Percentiles rank a stretch among this genome's conserved stretches.
Conservation (phyloP, 2,329 filamentous ascomycete species). For the Fusarium foetens region DNA sequence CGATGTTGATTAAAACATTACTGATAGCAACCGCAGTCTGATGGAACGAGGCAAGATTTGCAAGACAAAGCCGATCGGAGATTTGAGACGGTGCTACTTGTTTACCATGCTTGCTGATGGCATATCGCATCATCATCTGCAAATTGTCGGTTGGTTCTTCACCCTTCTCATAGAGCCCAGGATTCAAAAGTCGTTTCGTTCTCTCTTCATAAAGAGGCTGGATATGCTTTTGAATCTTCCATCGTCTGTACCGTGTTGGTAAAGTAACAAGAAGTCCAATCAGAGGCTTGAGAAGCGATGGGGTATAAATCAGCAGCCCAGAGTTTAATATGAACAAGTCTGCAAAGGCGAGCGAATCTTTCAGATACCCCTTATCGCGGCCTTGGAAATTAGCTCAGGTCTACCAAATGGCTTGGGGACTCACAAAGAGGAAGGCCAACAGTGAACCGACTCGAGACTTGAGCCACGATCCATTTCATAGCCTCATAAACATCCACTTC, state of each 20-base stretch:
- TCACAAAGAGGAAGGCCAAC: conserved; percentile 48
- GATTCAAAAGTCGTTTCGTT: neutral
- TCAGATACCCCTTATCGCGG: conserved; percentile 49
- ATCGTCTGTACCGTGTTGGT: conserved; percentile 28
- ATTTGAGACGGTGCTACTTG: conserved; percentile 44
- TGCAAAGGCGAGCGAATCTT: conserved; percentile 44
- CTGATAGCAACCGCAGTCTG: conserved; percentile 54
- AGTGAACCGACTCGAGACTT: conserved; percentile 47
- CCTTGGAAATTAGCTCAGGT: conserved; percentile 19
- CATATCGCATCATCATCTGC: conserved; percentile 37
- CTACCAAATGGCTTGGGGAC: neutral
- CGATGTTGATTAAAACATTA: conserved; percentile 53
- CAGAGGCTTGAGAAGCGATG: conserved; percentile 47
- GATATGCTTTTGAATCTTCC: conserved; percentile 29
- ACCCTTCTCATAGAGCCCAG: neutral
- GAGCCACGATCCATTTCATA: conserved; percentile 46
- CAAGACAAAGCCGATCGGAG: conserved; percentile 30
- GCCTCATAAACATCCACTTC: conserved; percentile 47
- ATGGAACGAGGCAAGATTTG: conserved; percentile 53
- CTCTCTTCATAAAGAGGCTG: conserved; percentile 8
- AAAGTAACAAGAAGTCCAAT: conserved; percentile 43
- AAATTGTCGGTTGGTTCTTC: conserved; percentile 23
- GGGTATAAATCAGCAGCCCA: conserved; percentile 46
- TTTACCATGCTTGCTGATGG: conserved; percentile 28
- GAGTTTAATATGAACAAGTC: conserved; percentile 49